These are phyloP conservation scores for Piper betle DNA, from an alignment of 164 flowering plant species.

Conservation along the genomic window DNA sequence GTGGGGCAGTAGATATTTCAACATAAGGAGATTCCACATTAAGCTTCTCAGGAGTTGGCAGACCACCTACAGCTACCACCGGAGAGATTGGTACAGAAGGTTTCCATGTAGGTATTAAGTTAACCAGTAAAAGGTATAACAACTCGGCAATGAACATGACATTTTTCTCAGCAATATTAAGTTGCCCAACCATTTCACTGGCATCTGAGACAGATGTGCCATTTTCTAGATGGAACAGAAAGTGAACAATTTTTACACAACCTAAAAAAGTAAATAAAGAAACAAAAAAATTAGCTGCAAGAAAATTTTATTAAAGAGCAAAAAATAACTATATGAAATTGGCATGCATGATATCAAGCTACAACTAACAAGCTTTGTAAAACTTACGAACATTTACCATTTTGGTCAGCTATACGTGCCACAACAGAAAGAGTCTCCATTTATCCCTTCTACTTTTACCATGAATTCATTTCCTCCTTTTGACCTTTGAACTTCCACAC, in stretches of 20 bases:
- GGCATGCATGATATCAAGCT: too few species aligned
- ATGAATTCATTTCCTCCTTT: conserved; percentile 44
- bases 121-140: conserved; percentile 46
- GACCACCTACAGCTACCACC: conserved; percentile 13
- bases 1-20: conserved; percentile 10
- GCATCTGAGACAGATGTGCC: conserved; percentile 76
- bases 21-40: background rate
- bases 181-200: conserved; percentile 79
- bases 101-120: conserved; percentile 54
- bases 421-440: conserved; percentile 45
- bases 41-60: conserved; percentile 5
- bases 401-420: conserved; percentile 42
- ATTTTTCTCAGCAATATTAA: conserved; percentile 61
- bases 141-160: conserved; percentile 67
- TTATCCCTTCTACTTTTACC: conserved; percentile 47
- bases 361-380: background rate
- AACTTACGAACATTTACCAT: conserved; percentile 21
- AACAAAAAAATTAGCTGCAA: too few species aligned
- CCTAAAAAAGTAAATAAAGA: conserved; percentile 34
- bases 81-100: conserved; percentile 23
- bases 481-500: conserved; percentile 37
- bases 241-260: conserved; percentile 48
- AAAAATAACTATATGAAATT: too few species aligned
- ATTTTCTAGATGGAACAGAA: conserved; percentile 47
- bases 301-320: too few species aligned